Percentiles rank a stretch among this genome's conserved stretches.
These are phyloP conservation scores for Apiospora rasikravindrae DNA, from an alignment of 2,329 filamentous ascomycete species.

Conservation along the genomic window DNA sequence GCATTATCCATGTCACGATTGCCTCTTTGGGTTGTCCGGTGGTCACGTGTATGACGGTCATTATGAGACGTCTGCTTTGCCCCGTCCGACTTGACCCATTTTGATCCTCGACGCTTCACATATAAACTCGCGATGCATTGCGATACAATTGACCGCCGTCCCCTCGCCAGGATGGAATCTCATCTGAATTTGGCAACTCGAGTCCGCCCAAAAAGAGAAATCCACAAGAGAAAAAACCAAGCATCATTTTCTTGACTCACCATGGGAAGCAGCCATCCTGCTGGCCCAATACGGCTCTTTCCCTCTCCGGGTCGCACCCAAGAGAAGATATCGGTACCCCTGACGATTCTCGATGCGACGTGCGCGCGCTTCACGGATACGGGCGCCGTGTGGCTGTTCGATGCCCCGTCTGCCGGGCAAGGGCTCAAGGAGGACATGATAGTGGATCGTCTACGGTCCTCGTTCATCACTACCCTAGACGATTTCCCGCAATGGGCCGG, in stretches of 20 bases:
- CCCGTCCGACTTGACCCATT: not conserved
- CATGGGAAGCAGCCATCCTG: not conserved
- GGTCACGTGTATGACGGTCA: constrained; percentile 15
- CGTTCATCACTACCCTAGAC: constrained; percentile 42
- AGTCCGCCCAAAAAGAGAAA: not conserved
- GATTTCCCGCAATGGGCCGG: constrained; percentile 50
- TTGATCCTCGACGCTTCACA: not conserved
- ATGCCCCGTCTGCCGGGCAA: constrained; percentile 32
- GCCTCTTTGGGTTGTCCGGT: not conserved
- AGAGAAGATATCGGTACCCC: constrained; percentile 20
- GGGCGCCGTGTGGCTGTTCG: constrained; percentile 51
- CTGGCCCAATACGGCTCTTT: constrained; percentile 19
- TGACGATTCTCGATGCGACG: constrained; percentile 51
- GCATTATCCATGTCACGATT: not conserved
- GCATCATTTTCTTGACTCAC: not conserved
- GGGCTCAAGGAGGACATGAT: constrained; percentile 23
- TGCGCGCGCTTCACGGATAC: constrained; percentile 46
- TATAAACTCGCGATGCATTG: not conserved
- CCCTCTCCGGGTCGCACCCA: constrained; percentile 1
- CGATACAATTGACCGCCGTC: not conserved
- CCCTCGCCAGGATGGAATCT: not conserved
- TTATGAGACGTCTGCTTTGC: not conserved
- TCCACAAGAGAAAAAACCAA: not conserved
- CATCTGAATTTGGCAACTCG: not conserved
- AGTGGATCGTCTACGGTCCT: constrained; percentile 25